These are phyloP conservation scores for Thelonectria olida DNA, from an alignment of 2,329 filamentous ascomycete genomes.

Conservation along the genomic window DNA sequence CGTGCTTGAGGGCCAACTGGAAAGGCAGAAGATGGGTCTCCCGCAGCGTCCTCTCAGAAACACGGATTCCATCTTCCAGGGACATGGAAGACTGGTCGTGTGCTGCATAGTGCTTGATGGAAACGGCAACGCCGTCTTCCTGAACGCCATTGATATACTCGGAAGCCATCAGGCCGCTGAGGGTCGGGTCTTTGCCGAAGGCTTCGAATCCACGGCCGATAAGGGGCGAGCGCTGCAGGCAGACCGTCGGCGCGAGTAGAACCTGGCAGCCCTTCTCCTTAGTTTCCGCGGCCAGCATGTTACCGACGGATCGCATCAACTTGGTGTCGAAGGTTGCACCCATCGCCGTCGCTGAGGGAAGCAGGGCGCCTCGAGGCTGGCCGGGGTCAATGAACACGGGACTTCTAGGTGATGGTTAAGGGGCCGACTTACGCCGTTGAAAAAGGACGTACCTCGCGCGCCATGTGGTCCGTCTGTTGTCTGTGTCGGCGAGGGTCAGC, in stretches of 20 bases:
- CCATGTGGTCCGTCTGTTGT: constrained; percentile 29
- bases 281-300: constrained; percentile 61
- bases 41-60: constrained; percentile 18
- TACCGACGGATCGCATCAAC: constrained; percentile 62
- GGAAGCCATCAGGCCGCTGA: constrained; percentile 47
- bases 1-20: constrained; percentile 46
- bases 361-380: neutral
- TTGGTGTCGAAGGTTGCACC: no score
- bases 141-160: constrained; percentile 47
- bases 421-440: no score
- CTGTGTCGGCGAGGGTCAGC: no score
- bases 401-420: no score
- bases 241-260: constrained; percentile 52
- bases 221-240: constrained; percentile 50
- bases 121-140: constrained; percentile 46
- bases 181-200: constrained; percentile 51
- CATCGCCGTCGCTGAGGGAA: constrained; percentile 38
- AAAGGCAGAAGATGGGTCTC: constrained; percentile 46
- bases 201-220: constrained; percentile 52
- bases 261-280: constrained; percentile 72
- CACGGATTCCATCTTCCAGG: no score
- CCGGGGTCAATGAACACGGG: no score
- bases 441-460: no score
- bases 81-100: no score
- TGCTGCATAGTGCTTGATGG: constrained; percentile 54